Evolutionary conservation across 2,329 filamentous ascomycete genomes (phyloP).

Genomic region (Colletotrichum falcatum): DNA sequence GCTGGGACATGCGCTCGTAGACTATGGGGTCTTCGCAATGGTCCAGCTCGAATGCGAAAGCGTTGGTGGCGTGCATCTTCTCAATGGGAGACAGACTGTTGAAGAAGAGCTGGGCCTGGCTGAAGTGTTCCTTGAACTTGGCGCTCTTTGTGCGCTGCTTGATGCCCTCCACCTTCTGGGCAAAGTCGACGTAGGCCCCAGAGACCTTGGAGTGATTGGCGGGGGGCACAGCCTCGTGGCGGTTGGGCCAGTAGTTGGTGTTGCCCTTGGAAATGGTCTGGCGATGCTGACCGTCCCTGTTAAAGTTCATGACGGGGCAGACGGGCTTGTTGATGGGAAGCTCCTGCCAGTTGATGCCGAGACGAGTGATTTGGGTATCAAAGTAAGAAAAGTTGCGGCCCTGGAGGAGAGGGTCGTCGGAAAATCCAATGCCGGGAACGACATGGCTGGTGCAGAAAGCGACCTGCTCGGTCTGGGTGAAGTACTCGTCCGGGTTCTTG

Average conservation of each 20-base stretch:
- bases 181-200: constrained; percentile 77
- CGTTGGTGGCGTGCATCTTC: constrained; percentile 70
- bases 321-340: constrained; percentile 82
- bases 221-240: constrained; percentile 72
- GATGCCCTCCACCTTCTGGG: constrained; percentile 73
- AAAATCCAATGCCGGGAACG: constrained; percentile 82
- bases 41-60: constrained; percentile 79
- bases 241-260: constrained; percentile 85
- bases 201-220: constrained; percentile 64
- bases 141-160: constrained; percentile 76
- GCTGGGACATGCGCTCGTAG: constrained; percentile 76
- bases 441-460: constrained; percentile 86
- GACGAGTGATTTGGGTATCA: constrained; percentile 76
- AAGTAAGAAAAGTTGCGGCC: constrained; percentile 78
- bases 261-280: constrained; percentile 80
- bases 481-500: constrained; percentile 83
- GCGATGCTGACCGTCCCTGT: constrained; percentile 78
- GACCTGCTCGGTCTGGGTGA: constrained; percentile 84
- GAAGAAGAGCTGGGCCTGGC: constrained; percentile 85
- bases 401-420: constrained; percentile 79
- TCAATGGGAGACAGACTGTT: constrained; percentile 79
- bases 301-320: constrained; percentile 80
- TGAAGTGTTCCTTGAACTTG: constrained; percentile 84
- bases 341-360: constrained; percentile 82
- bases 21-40: constrained; percentile 85